Base-by-base conservation (phyloP, 1,284 basidiomycete species). In the Pseudozyma tsukubaensis region DNA sequence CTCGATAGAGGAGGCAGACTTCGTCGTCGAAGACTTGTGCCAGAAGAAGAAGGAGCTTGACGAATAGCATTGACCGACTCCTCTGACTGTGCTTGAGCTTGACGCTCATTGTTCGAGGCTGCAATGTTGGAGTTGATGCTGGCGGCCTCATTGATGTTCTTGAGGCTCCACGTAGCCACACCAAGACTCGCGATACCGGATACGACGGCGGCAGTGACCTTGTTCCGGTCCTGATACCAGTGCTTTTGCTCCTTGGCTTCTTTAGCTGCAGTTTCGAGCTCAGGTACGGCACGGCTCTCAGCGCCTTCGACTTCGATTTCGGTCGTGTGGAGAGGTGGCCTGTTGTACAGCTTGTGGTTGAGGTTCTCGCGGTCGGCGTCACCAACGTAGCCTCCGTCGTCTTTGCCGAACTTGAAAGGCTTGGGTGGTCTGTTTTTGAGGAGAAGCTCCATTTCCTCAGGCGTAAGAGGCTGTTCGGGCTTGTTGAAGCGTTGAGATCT, bases 341-440 rank as follows among this genome's bases (percentile, higher is more conserved):
- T n/a, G 1, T 47, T 42, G 50, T 61, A 54, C 4, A 18, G 24
- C 32, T 40, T 68, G 39, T 35, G 16, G 3, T 8, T 0, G 1
- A 32, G 35, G 11, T 16, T 0, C 10, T 44, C 54, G 18, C 18
- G 40, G 34, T 68, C 65, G 36, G 42, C 45, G 32, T 68, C 65
- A n/a, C 39, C 55, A 24, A 34, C 36, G 40, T 68, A 68, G 35
- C 65, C 65, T 29, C 24, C 47, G 16, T 61, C 50, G 19, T 61
- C 51, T 21, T 59, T 49, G 7, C 10, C 14, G 55, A 68, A 61
- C 1, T 14, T 11, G 47, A 58, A 61, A 10, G 39, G 65, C 44
- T 14, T 53, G 14, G 24, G 34, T 11, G 44, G 44, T 3, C 21
- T 39, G 6, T 35, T 12, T 14, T 47, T n/a, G 24, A 50, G 16